These are phyloP conservation scores for Incumbomyces delicatus DNA, from an alignment of 2,329 filamentous ascomycete species.

Conservation along the genomic window DNA sequence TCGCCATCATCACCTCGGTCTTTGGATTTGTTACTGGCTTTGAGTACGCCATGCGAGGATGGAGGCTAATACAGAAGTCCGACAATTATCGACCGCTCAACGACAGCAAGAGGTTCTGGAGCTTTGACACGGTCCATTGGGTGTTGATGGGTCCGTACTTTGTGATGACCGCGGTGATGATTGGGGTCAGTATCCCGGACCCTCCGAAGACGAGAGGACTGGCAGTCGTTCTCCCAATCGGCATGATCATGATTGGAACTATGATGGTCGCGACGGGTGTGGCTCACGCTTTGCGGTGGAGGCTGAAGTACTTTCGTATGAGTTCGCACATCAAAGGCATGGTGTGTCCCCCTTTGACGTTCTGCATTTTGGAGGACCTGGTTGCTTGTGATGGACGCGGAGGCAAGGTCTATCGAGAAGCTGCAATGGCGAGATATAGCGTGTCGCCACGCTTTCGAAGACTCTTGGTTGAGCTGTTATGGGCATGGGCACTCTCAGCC, in stretches of 20 bases:
- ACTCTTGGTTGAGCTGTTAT: constrained; percentile 45
- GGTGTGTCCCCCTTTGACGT: constrained; percentile 48
- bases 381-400: constrained; percentile 56
- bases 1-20: constrained; percentile 8
- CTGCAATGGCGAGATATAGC: constrained; percentile 42
- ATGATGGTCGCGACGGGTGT: constrained; percentile 10
- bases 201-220: constrained; percentile 11
- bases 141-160: constrained; percentile 12
- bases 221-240: constrained; percentile 17
- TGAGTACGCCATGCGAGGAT: constrained; percentile 15
- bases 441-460: constrained; percentile 45
- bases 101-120: constrained; percentile 10
- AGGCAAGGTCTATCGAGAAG: constrained; percentile 42
- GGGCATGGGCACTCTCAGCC: constrained; percentile 45
- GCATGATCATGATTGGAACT: constrained; percentile 16
- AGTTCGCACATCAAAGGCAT: constrained; percentile 53
- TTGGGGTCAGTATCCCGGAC: constrained; percentile 16
- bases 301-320: constrained; percentile 40
- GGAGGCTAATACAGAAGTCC: constrained; percentile 11
- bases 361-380: constrained; percentile 58
- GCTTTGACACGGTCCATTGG: constrained; percentile 14
- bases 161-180: constrained; percentile 14
- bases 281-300: constrained; percentile 11
- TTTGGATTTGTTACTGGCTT: constrained; percentile 14
- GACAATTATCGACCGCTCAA: constrained; percentile 15